Conservation (phyloP, 345 rosid genomes). For the Hibiscus mutabilis region DNA sequence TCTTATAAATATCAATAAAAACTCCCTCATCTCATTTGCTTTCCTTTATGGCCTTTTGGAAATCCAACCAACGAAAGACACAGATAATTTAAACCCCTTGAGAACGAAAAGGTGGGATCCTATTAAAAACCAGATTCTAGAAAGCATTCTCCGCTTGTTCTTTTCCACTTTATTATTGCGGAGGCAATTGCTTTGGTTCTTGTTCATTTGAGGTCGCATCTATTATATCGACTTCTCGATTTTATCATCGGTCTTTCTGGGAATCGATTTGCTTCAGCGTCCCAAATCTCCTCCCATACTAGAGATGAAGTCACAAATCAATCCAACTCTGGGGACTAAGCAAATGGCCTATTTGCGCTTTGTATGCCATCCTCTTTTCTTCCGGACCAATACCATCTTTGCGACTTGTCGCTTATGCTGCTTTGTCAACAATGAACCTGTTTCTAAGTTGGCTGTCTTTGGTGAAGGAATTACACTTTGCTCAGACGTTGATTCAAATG, state of each 20-base stretch:
- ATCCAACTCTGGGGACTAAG: conserved; percentile 87
- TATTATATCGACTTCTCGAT: conserved; percentile 53
- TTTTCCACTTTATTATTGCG: conserved; percentile 79
- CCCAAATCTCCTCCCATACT: conserved; percentile 48
- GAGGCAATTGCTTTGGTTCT: conserved; percentile 76
- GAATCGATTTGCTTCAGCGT: conserved; percentile 64
- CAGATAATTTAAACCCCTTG: conserved; percentile 24
- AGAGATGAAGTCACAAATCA: conserved; percentile 84
- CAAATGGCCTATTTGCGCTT: conserved; percentile 70
- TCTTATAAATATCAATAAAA: conserved; percentile 42
- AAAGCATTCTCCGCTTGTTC: conserved; percentile 79
- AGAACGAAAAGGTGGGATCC: conserved; percentile 48
- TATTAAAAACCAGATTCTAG: conserved; percentile 56
- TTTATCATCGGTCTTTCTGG: conserved; percentile 60
- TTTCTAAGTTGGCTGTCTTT: conserved; percentile 56
- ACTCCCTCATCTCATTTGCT: conserved; percentile 68
- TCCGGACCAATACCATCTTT: conserved; percentile 53
- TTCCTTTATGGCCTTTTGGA: conserved; percentile 34
- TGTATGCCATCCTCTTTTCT: conserved; percentile 77
- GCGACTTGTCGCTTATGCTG: conserved; percentile 75
- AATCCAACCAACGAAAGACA: conserved; percentile 29
- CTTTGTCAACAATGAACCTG: conserved; percentile 76
- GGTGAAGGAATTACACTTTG: conserved; percentile 37
- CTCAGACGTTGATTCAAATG: conserved; percentile 28
- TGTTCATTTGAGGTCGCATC: conserved; percentile 58